Evolutionary conservation across 805 yeast genomes (phyloP), one percentile per base, ranked within the genome.

Genomic region (Candida endomychidarum): DNA sequence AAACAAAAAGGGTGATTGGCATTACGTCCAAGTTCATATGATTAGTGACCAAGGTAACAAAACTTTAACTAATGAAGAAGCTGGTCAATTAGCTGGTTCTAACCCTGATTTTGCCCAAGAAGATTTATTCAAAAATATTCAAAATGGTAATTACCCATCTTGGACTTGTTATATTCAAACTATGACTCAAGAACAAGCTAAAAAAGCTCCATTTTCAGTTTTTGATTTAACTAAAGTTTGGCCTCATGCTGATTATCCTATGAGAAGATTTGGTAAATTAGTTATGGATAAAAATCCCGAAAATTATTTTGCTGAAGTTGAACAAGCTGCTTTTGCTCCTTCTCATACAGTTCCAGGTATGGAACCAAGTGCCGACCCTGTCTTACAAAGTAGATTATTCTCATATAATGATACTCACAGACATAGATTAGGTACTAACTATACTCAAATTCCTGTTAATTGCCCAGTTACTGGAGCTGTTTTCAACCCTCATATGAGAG

Each of bases 211-310:
- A 57, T 87, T 84, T 66, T 83, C 91, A 5, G 90, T 89, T 33
- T 87, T 86, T 58, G 96, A 88, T 66, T 74, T 88, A 62, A 88
- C 96, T 49, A 89, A 89, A 71, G 84, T 86, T 41, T 88, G 96
- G 96, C 88, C 96, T 23, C 95, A 88, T 59, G 70, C 67, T 52
- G 82, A 87, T 42, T 88, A 80, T 74, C 96, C 96, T 56, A 66
- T 88, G 68, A 79, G 96, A 63, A 80, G 81, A 61, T 82, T 88
- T 59, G 96, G 96, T 61, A 81, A 80, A 61, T 69, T 87, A 49
- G 80, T 78, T 2, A 65, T 87, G 62, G 83, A 87, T 63, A 86
- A 85, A 65, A 87, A 87, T 67, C 93, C 96, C 43, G 69, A 77
- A 63, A 87, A 87, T 65, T 88, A 81, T 67, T 87, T 86, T 61